Conservation (phyloP, 1,284 basidiomycete genomes). For the Anthracocystis setariae region DNA sequence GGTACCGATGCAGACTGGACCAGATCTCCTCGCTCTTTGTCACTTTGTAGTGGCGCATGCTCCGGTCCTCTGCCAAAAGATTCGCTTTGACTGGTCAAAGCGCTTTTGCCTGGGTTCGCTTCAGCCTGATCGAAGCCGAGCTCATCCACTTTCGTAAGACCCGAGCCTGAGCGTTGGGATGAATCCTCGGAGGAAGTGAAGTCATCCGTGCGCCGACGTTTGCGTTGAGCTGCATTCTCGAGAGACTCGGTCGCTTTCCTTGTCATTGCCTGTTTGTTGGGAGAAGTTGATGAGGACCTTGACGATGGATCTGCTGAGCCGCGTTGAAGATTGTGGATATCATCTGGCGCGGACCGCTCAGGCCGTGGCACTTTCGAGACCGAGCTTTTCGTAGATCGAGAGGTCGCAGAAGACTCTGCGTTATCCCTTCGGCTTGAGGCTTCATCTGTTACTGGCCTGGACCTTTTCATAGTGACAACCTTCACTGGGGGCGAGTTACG, state of each 20-base stretch:
- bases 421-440: not conserved
- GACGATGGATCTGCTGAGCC: conserved; percentile 3
- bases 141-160: not conserved
- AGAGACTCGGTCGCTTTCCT: conserved; percentile 9
- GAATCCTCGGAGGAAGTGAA: conserved; percentile 10
- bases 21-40: not conserved
- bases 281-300: not conserved
- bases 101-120: not conserved
- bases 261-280: conserved; percentile 5
- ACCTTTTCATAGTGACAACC: conserved; percentile 32
- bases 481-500: conserved; percentile 9
- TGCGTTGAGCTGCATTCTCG: conserved; percentile 17
- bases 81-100: conserved; percentile 11
- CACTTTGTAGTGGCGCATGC: conserved; percentile 5
- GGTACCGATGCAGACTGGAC: conserved; percentile 27
- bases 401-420: not conserved
- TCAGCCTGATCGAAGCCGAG: conserved; percentile 3
- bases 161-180: conserved; percentile 1
- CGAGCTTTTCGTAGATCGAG: not conserved
- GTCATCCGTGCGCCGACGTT: conserved; percentile 39
- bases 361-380: not conserved
- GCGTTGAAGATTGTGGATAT: not conserved
- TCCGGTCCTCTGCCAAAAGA: not conserved
- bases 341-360: conserved; percentile 1
- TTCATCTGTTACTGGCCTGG: conserved; percentile 7